Conservation (phyloP, 495 filamentous ascomycete genomes). For the Neurospora tetraspora region DNA sequence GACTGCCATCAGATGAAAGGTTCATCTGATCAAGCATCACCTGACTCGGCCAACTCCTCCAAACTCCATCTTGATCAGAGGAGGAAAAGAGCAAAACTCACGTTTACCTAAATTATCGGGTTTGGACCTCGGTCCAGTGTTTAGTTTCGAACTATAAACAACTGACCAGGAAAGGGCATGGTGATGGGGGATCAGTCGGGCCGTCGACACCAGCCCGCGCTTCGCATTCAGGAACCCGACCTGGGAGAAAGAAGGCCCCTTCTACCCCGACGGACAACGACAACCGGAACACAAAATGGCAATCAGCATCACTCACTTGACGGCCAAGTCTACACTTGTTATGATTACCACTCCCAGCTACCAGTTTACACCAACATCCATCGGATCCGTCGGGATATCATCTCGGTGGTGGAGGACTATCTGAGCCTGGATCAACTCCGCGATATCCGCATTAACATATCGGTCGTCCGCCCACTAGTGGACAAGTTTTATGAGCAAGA, state of each 20-base stretch:
- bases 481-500: constrained; percentile 58
- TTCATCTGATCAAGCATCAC: not conserved
- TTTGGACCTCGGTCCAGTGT: not conserved
- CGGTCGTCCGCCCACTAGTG: constrained; percentile 57
- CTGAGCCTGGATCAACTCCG: constrained; percentile 54
- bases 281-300: constrained; percentile 9
- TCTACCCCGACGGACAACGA: constrained; percentile 14
- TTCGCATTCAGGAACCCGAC: constrained; percentile 22
- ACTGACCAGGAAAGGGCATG: not conserved
- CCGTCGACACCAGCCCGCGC: constrained; percentile 1
- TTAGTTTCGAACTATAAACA: no score
- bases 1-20: not conserved
- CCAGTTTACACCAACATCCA: constrained; percentile 46
- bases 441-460: constrained; percentile 59
- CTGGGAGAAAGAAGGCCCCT: constrained; percentile 17
- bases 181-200: constrained; percentile 5
- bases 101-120: not conserved
- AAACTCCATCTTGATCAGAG: not conserved
- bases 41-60: not conserved
- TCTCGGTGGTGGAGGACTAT: constrained; percentile 42
- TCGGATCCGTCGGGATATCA: constrained; percentile 41
- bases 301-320: constrained; percentile 8
- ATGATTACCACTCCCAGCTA: constrained; percentile 30
- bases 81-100: not conserved
- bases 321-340: constrained; percentile 15